These are phyloP conservation scores for Ophidiomyces ophidiicola DNA, from an alignment of 2,329 filamentous ascomycete species.

Conservation along the genomic window DNA sequence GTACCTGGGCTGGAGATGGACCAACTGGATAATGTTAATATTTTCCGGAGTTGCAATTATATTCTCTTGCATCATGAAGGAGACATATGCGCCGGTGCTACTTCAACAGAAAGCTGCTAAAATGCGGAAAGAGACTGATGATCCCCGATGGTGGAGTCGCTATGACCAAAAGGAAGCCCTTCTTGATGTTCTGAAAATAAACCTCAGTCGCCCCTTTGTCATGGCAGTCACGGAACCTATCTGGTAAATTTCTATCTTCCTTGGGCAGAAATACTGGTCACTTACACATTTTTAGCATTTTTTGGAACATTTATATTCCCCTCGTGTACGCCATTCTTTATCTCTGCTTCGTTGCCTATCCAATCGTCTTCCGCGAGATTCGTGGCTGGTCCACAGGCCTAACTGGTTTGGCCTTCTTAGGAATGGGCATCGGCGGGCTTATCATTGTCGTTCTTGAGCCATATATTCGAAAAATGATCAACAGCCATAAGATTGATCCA, in stretches of 20 bases:
- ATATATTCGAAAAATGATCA: slow-evolving; percentile 63
- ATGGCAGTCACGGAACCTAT: slow-evolving; percentile 76
- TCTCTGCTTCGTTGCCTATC: slow-evolving; percentile 82
- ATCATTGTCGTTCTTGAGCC: slow-evolving; percentile 48
- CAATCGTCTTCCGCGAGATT: slow-evolving; percentile 62
- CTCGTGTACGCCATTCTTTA: slow-evolving; percentile 79
- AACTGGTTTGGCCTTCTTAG: slow-evolving; percentile 66
- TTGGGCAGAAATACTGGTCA: background rate
- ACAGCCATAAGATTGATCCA: slow-evolving; percentile 61
- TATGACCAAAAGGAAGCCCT: slow-evolving; percentile 63
- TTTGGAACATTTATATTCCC: slow-evolving; percentile 59
- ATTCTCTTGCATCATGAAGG: slow-evolving; percentile 50
- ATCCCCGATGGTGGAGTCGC: slow-evolving; percentile 63
- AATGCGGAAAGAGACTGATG: slow-evolving; percentile 54
- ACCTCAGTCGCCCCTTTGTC: slow-evolving; percentile 63
- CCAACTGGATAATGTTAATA: slow-evolving; percentile 69
- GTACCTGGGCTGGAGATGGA: slow-evolving; percentile 73
- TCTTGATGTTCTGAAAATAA: slow-evolving; percentile 56
- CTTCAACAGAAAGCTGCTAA: slow-evolving; percentile 54
- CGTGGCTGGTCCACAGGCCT: slow-evolving; percentile 67
- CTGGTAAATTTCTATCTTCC: slow-evolving; percentile 41
- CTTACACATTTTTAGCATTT: slow-evolving; percentile 42
- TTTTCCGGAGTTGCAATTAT: slow-evolving; percentile 50
- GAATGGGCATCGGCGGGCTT: slow-evolving; percentile 49
- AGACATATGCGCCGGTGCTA: slow-evolving; percentile 65